Conservation (phyloP, 768 basidiomycete genomes). For the Hypsizygus marmoreus region DNA sequence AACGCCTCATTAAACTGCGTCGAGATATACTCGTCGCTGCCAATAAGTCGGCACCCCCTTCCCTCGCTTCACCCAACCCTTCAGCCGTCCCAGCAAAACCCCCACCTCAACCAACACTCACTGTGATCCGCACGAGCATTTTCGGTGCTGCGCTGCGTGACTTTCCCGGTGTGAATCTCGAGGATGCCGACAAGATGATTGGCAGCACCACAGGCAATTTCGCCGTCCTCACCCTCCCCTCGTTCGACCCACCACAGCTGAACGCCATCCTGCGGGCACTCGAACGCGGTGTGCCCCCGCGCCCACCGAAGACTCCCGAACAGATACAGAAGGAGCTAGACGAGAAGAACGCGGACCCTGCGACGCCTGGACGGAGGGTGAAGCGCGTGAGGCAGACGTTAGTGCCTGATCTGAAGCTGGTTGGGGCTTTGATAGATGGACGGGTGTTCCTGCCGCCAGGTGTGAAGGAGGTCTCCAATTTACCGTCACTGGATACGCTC, state of each 20-base stretch:
- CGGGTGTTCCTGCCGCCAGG: conserved; percentile 61
- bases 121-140: conserved; percentile 74
- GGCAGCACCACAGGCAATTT: conserved; percentile 59
- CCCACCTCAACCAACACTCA: conserved; percentile 51
- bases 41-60: conserved; percentile 43
- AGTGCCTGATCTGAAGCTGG: conserved; percentile 67
- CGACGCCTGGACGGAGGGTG: conserved; percentile 68
- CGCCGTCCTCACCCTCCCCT: conserved; percentile 64
- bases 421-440: conserved; percentile 82
- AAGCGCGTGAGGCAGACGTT: conserved; percentile 57
- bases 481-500: conserved; percentile 79
- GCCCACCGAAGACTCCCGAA: conserved; percentile 52
- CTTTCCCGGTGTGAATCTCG: conserved; percentile 49
- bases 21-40: conserved; percentile 64
- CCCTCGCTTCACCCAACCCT: conserved; percentile 33
- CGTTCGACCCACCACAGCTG: conserved; percentile 74
- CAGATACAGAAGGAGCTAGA: conserved; percentile 50
- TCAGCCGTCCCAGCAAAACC: conserved; percentile 27
- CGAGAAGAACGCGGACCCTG: conserved; percentile 63
- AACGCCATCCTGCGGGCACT: conserved; percentile 66
- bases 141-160: conserved; percentile 79
- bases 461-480: conserved; percentile 63
- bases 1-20: conserved; percentile 67
- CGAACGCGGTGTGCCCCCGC: conserved; percentile 64
- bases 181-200: conserved; percentile 53